Evolutionary conservation across 2,329 filamentous ascomycete species (phyloP), one percentile per base, ranked within the genome.

Genomic region (Harringtonia aguacate): DNA sequence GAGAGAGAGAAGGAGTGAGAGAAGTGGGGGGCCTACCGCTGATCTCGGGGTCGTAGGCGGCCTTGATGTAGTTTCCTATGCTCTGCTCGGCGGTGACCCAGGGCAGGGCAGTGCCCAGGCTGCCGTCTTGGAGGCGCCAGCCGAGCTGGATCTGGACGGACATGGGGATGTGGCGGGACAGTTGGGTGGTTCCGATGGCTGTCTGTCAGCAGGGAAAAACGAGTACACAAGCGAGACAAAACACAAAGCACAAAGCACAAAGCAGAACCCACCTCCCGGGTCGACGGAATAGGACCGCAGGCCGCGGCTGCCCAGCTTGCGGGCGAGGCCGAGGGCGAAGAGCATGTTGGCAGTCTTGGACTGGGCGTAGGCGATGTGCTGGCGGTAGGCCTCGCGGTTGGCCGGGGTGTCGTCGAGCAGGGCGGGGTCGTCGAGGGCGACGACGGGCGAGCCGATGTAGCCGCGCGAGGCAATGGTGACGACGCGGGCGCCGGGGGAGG

Each of bases 331-430:
- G 22, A 64, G 46, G 1, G 59, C 64, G 46, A 70, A 69, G 37
- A 72, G 24, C 24, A 73, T 65, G 43, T 73, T 70, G 3, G 69
- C 70, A 27, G 69, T 69, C 55, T 75, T 75, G 51, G 67, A 69
- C 50, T 72, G 69, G 2, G 61, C 64, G 47, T 76, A 75, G 3
- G 68, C 68, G 15, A 61, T 48, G 58, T 46, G 60, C 54, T 1
- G 49, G 51, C 13, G 60, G 62, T 9, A 66, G 24, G 24, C 18
- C 10, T 28, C 34, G 17, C 28, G 40, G 33, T 20, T 36, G 28
- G 33, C 46, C 27, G 34, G 27, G 51, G 18, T 57, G 53, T 44
- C 62, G 61, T n/a, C 64, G 18, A 49, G 61, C 39, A 66, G 55
- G 43, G 69, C 66, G 29, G 65, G 67, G 37, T 59, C 59, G 45